Evolutionary conservation across 78 protist genomes (phyloP).

Genomic region (Dictyostelium citrinum): DNA sequence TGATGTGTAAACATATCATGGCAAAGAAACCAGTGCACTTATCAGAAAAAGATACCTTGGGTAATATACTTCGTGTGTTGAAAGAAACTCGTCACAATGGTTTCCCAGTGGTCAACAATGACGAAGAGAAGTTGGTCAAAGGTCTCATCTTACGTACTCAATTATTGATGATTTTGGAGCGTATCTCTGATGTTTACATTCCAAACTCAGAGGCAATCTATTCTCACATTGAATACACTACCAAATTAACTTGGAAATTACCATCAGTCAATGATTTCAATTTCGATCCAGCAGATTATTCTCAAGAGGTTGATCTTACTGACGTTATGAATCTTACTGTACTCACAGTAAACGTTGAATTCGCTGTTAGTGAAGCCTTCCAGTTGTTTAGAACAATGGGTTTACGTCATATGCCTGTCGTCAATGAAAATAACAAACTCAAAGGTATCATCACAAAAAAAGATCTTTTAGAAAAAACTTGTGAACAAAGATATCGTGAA

Average conservation of each 20-base stretch:
- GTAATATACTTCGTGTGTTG: constrained; percentile 10
- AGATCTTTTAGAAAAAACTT: constrained; percentile 66
- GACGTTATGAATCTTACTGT: constrained; percentile 61
- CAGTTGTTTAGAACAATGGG: constrained; percentile 81
- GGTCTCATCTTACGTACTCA: constrained; percentile 66
- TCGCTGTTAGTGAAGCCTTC: constrained; percentile 66
- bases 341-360: constrained; percentile 48
- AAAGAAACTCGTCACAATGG: constrained; percentile 74
- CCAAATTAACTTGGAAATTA: constrained; percentile 56
- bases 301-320: constrained; percentile 27
- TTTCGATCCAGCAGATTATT: constrained; percentile 51
- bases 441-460: constrained; percentile 72
- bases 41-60: constrained; percentile 11
- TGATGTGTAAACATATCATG: constrained; percentile 60
- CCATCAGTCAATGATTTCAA: constrained; percentile 26
- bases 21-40: constrained; percentile 55
- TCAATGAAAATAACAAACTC: constrained; percentile 46
- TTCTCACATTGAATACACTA: constrained; percentile 57
- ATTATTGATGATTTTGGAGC: constrained; percentile 47
- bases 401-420: constrained; percentile 80
- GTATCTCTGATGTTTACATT: constrained; percentile 35
- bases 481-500: constrained; percentile 67
- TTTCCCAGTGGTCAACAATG: constrained; percentile 80
- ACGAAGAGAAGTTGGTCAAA: constrained; percentile 35
- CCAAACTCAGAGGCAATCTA: constrained; percentile 25